A percentile compares a stretch with the other conserved stretches of the same genome.
Conservation (phyloP, 495 filamentous ascomycete genomes). For the Podospora tetraspora region DNA sequence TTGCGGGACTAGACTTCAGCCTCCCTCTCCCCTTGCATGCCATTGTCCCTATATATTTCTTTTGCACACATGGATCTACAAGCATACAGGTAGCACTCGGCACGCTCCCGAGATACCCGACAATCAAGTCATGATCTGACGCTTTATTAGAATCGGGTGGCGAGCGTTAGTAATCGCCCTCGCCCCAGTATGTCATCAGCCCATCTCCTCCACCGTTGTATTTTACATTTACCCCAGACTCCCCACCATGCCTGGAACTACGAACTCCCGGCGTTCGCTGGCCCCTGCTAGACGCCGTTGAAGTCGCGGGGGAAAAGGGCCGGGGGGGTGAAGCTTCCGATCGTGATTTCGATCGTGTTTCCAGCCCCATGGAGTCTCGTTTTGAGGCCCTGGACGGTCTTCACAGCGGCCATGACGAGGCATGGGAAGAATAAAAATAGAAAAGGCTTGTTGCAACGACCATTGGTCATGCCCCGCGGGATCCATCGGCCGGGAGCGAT, state of each 20-base stretch:
- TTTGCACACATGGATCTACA: no score
- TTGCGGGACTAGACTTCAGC: no score
- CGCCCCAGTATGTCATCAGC: background rate
- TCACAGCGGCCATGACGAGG: background rate
- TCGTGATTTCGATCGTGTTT: background rate
- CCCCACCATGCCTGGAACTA: no score
- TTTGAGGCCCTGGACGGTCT: background rate
- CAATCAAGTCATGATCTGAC: no score
- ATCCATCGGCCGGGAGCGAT: background rate
- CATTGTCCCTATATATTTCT: no score
- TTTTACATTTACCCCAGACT: no score
- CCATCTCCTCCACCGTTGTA: no score
- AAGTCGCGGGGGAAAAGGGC: background rate
- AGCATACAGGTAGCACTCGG: no score
- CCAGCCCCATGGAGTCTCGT: background rate
- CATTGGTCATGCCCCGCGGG: background rate
- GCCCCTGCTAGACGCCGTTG: background rate
- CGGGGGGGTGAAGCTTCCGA: background rate
- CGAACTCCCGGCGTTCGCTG: background rate
- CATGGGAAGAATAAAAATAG: background rate
- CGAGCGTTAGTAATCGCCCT: background rate
- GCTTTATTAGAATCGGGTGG: no score
- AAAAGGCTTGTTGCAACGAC: background rate
- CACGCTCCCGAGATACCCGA: no score
- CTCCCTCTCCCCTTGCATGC: no score